A percentile compares a stretch with the other conserved stretches of the same genome.
These are phyloP conservation scores for Lachancea sp. DNA, from an alignment of 805 yeast species.

Conservation along the genomic window DNA sequence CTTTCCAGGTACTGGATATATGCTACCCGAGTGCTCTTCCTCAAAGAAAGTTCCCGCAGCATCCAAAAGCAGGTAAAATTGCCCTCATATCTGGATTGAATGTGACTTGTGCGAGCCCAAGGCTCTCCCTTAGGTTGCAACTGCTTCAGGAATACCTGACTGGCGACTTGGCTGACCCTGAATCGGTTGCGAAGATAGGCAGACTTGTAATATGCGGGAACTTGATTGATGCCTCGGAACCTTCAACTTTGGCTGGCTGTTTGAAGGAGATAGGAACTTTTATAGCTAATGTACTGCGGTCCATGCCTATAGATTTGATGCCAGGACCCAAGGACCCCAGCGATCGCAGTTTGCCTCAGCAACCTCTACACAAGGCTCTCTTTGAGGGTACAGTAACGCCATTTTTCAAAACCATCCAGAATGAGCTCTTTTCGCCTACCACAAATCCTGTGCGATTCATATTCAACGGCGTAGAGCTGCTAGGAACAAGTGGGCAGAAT, in stretches of 20 bases:
- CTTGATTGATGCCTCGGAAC: constrained; percentile 39
- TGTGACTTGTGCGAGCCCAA: constrained; percentile 41
- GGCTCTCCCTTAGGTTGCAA: constrained; percentile 41
- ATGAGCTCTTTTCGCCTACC: constrained; percentile 36
- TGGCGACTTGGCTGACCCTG: constrained; percentile 54
- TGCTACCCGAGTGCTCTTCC: constrained; percentile 61
- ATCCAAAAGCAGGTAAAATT: constrained; percentile 35
- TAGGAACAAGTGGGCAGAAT: constrained; percentile 84
- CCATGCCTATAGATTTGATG: constrained; percentile 68
- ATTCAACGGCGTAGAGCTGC: constrained; percentile 46
- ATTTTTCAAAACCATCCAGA: constrained; percentile 35
- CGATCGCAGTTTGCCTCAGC: constrained; percentile 83
- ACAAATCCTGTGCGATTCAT: constrained; percentile 77
- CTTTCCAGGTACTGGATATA: constrained; percentile 77
- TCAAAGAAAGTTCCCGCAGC: constrained; percentile 38
- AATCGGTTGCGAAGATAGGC: constrained; percentile 35
- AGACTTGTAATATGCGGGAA: constrained; percentile 70
- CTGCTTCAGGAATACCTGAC: constrained; percentile 60
- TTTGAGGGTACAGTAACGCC: constrained; percentile 42
- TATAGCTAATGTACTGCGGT: constrained; percentile 46
- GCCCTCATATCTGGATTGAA: constrained; percentile 76
- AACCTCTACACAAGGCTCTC: constrained; percentile 74
- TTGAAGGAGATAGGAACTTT: constrained; percentile 53
- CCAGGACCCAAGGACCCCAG: constrained; percentile 87
- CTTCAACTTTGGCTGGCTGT: constrained; percentile 44